phyloP scores from a whole-genome alignment of 2,329 filamentous ascomycete species.

The Colletotrichum plurivorum region DNA sequence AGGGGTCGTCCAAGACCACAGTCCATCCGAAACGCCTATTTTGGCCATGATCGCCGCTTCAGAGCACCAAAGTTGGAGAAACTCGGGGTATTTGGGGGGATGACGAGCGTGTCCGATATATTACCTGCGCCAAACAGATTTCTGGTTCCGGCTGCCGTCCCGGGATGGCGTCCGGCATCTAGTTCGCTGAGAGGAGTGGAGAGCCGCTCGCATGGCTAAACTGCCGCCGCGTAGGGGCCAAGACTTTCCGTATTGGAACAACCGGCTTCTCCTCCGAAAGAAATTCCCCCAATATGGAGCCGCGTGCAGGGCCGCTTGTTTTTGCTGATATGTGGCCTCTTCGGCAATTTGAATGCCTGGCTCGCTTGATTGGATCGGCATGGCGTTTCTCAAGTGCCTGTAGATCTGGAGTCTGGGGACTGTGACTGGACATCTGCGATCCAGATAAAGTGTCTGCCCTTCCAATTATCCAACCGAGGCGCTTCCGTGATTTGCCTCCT shows the following conservation, averaged over 20 bases:
- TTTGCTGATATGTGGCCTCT: neutral
- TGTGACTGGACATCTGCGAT: neutral
- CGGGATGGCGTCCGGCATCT: neutral
- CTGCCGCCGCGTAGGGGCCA: slow-evolving; percentile 28
- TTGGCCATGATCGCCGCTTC: slow-evolving; percentile 8
- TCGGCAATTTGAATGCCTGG: neutral
- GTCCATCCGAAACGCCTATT: slow-evolving; percentile 13
- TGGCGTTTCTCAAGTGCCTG: neutral
- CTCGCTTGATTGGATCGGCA: neutral
- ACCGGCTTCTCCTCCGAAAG: slow-evolving; percentile 17
- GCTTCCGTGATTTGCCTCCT: neutral
- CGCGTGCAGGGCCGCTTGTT: slow-evolving; percentile 11
- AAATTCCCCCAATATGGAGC: neutral
- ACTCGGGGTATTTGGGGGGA: slow-evolving; percentile 3
- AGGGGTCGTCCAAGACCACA: neutral
- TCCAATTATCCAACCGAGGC: neutral
- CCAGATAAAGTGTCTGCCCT: neutral
- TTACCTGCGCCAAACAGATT: neutral
- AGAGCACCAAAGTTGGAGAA: neutral
- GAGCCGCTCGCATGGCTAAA: neutral
- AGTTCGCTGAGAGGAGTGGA: neutral
- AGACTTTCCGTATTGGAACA: slow-evolving; percentile 27
- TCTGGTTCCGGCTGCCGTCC: slow-evolving; percentile 7
- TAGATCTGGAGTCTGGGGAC: neutral
- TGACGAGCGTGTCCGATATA: slow-evolving; percentile 8